Percentiles rank a stretch among this genome's conserved stretches.
These are phyloP conservation scores for Arabidopsis hybrid DNA, from an alignment of 441 rosid genomes.

Conservation along the genomic window DNA sequence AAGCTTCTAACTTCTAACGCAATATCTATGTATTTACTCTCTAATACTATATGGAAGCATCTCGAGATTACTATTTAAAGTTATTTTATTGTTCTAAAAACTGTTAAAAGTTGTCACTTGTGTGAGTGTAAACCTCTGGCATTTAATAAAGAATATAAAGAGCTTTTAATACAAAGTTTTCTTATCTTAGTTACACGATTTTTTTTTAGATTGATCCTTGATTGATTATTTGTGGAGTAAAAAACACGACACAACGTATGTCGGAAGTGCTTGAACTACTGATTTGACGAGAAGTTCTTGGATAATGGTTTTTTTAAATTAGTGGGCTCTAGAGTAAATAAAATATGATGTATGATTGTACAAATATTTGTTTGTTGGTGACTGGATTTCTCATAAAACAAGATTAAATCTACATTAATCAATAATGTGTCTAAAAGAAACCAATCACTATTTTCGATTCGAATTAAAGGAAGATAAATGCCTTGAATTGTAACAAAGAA, in stretches of 20 bases:
- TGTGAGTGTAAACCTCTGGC: background rate
- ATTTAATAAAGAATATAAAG: conserved; percentile 5
- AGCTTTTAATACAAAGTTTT: background rate
- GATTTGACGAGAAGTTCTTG: too few relatives aligned
- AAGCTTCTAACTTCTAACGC: conserved; percentile 22
- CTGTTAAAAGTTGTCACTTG: background rate
- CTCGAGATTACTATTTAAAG: background rate
- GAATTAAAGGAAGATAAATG: background rate
- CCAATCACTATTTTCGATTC: background rate
- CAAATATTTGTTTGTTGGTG: background rate
- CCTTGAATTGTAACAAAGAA: background rate
- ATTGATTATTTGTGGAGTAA: too few relatives aligned
- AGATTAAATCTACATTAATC: background rate
- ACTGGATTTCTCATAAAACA: background rate
- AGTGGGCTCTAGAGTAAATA: too few relatives aligned
- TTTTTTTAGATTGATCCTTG: too few relatives aligned
- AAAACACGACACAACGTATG: too few relatives aligned
- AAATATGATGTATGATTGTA: background rate
- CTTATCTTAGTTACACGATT: too few relatives aligned
- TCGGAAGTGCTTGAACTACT: too few relatives aligned
- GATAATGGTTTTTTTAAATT: too few relatives aligned
- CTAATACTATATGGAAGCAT: background rate
- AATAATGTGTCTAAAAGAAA: background rate
- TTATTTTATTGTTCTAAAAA: background rate
- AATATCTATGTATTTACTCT: background rate